phyloP scores from a whole-genome alignment of 768 basidiomycete genomes.

The Dendrothele bispora region DNA sequence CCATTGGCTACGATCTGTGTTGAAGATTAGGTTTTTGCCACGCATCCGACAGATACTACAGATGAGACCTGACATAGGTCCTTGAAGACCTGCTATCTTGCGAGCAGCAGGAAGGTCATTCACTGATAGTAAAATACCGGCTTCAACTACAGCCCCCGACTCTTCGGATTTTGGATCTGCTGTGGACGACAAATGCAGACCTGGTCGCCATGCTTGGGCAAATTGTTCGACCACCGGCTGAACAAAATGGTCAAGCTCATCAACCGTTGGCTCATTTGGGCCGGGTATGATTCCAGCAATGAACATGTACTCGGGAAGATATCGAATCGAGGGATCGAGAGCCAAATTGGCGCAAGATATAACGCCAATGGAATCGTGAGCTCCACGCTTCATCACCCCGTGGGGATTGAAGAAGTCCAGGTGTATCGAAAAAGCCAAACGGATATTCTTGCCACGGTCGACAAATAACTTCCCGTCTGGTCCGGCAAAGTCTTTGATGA shows the following conservation, averaged over 20 bases:
- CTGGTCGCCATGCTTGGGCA: slow-evolving; percentile 25
- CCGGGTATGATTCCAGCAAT: slow-evolving; percentile 36
- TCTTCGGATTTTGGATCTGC: slow-evolving; percentile 13
- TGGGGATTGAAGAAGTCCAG: slow-evolving; percentile 36
- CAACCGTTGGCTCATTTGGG: slow-evolving; percentile 29
- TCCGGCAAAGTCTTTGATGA: slow-evolving; percentile 26
- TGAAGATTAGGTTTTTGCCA: slow-evolving; percentile 21
- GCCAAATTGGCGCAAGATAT: slow-evolving; percentile 22
- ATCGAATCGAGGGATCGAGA: slow-evolving; percentile 1
- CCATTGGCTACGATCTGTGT: slow-evolving; percentile 27
- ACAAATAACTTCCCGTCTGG: slow-evolving; percentile 21
- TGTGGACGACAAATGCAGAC: slow-evolving; percentile 22
- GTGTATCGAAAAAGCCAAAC: slow-evolving; percentile 25
- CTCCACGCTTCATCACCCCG: slow-evolving; percentile 21
- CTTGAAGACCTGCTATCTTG: slow-evolving; percentile 23
- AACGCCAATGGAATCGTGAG: slow-evolving; percentile 26
- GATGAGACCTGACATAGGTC: slow-evolving; percentile 17
- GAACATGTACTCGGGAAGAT: slow-evolving; percentile 35
- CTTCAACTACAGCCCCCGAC: slow-evolving; percentile 10
- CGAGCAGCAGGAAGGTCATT: slow-evolving; percentile 31
- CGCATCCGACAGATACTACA: slow-evolving; percentile 26
- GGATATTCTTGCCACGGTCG: slow-evolving; percentile 13
- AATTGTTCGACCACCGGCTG: slow-evolving; percentile 35
- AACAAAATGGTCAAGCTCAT: slow-evolving; percentile 35
- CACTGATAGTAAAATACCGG: slow-evolving; percentile 24